Base-by-base conservation (phyloP, 352 stramenopile species). In the Globisporangium abappressorium region DNA sequence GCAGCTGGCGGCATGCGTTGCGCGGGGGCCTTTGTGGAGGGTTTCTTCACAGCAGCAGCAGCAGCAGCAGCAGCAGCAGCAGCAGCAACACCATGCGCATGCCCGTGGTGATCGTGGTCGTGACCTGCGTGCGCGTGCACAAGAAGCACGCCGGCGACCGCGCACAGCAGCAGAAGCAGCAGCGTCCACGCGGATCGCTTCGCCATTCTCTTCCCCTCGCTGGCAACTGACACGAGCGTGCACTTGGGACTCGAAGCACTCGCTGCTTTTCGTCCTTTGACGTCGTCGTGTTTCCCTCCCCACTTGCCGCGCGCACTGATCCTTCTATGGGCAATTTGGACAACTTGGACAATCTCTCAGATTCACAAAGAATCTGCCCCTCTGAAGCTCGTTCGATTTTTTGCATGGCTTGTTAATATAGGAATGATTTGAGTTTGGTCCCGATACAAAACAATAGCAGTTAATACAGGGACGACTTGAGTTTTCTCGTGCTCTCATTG, bases 21-120 rank as follows among this genome's bases (percentile, higher is more conserved):
- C 57, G 65, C 57, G 47, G 47, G 9, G 1, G 47, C 12, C n/a
- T 55, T 24, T 2, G 49, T 57, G 22, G 51, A 14, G 33, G 47
- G 30, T 24, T 56, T 46, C 36, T 26, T 60, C 41, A 53, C 41
- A n/a, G 33, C 33, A 22, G 72, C 54, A 14, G 33, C 9, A 20
- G 71, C 54, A 9, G 74, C 5, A n/a, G n/a, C n/a, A n/a, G n/a
- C n/a, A n/a, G n/a, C 41, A n/a, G 33, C 33, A 22, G 72, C 54
- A 14, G 33, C 9, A 20, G 71, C 54, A 9, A 73, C 5, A 20
- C 70, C 54, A 41, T 78, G 62, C 3, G 68, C 51, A 38, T 38
- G 34, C 34, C 34, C 34, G 34, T 14, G 30, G 24, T 75, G 60
- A 47, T 58, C 28, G 20, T 71, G 64, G 49, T 65, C 30, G 9